Evolutionary conservation across 164 flowering plant species (phyloP).

Genomic region (Brasenia schreberi): DNA sequence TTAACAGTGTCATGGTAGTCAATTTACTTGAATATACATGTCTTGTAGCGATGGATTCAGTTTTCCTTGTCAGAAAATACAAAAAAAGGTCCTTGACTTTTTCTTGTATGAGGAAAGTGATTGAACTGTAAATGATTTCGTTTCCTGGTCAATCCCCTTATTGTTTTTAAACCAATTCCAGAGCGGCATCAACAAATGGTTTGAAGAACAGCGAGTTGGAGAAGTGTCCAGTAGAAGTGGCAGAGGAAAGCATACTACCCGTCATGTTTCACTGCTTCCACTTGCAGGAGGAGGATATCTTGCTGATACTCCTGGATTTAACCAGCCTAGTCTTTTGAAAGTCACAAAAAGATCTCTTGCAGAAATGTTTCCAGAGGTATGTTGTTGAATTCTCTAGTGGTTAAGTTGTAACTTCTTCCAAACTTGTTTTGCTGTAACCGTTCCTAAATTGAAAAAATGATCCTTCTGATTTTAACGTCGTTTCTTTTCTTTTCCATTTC

Average conservation of each 20-base stretch:
- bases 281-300: slow-evolving; percentile 72
- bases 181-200: slow-evolving; percentile 75
- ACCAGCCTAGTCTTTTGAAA: slow-evolving; percentile 86
- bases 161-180: slow-evolving; percentile 10
- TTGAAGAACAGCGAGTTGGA: slow-evolving; percentile 91
- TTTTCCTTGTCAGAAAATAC: not conserved
- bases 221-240: slow-evolving; percentile 88
- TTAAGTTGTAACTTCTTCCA: not conserved
- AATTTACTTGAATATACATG: not conserved
- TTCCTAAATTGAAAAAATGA: not conserved
- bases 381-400: not conserved
- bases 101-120: not conserved
- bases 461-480: no score
- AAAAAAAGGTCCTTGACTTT: no score
- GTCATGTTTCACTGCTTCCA: slow-evolving; percentile 88
- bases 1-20: not conserved
- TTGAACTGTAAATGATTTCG: not conserved
- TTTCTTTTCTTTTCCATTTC: no score
- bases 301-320: slow-evolving; percentile 98
- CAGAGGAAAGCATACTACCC: slow-evolving; percentile 91
- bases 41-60: not conserved
- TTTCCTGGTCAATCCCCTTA: not conserved
- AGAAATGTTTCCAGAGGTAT: slow-evolving; percentile 80
- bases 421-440: no score
- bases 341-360: slow-evolving; percentile 76